Base-by-base conservation (phyloP, 2,329 filamentous ascomycete species). In the Epichloe festucae region DNA sequence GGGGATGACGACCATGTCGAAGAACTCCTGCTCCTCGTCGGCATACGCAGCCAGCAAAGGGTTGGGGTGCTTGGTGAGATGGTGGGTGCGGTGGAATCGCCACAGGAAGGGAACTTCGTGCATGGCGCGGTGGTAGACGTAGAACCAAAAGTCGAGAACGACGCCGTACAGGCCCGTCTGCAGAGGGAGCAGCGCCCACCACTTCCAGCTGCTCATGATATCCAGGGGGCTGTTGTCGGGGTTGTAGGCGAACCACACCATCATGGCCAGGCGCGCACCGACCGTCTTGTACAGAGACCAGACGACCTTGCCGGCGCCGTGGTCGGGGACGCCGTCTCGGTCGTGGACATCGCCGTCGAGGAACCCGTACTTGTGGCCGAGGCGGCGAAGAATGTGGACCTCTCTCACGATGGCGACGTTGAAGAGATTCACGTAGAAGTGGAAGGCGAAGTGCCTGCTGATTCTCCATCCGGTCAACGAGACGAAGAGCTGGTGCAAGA, bases 61-160 rank as follows among this genome's bases (percentile, higher is more conserved):
- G 38, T 69, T 70, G 3, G 70, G 70, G 50, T 72, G 70, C 53
- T 72, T 72, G 43, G 70, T 71, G 3, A 72, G 58, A 55, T 72
- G 70, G 50, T 72, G 70, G 1, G 69, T 72, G 50, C 68, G 66
- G 60, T 72, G 70, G 51, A 65, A 71, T 44, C 68, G 64, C 70
- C 70, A 72, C 17, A 72, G 61, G 3, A 55, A 59, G 34, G 63
- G 59, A 7, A 68, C 48, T 49, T 72, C 69, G 52, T 72, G 70
- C 67, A 70, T 71, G 27, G 62, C 47, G 7, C 70, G 67, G 54
- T 54, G 53, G 38, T 54, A 54, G 63, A 66, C 60, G 57, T 71
- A 71, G 57, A 71, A 71, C 68, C 68, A 73, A 44, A 71, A 71
- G 55, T 73, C 70, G 5, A 73, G 63, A 5, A 54, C 39, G 27